These are phyloP conservation scores for Solanum hybrid DNA, from an alignment of 305 asterid genomes.

Conservation along the genomic window DNA sequence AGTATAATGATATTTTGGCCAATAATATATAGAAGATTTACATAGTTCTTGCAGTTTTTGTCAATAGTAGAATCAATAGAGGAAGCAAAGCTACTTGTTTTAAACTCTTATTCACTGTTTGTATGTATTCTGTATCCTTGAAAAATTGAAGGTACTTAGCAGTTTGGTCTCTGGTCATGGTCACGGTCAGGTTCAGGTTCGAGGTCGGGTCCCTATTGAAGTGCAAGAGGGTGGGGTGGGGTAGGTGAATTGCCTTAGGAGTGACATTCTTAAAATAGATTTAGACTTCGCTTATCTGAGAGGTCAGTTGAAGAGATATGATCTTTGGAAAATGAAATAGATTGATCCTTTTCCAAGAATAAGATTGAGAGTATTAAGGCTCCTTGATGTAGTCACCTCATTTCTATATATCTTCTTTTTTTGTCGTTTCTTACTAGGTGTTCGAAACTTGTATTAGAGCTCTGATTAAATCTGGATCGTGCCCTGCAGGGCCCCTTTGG, in stretches of 20 bases:
- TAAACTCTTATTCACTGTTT: background rate
- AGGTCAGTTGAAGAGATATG: background rate
- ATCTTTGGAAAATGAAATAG: background rate
- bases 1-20: background rate
- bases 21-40: background rate
- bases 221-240: background rate
- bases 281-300: background rate
- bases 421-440: too few species aligned
- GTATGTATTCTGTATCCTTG: background rate
- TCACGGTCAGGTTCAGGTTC: background rate
- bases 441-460: too few species aligned
- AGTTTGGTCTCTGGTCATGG: background rate
- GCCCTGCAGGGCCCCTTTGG: rapidly evolving
- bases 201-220: background rate
- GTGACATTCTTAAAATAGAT: background rate
- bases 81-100: background rate
- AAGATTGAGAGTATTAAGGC: background rate
- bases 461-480: background rate
- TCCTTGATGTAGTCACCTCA: background rate
- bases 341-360: background rate
- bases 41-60: background rate
- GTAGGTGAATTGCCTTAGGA: background rate
- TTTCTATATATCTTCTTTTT: too few species aligned
- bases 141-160: background rate
- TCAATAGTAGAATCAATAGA: background rate